Conservation (phyloP, 352 stramenopile species). For the Globisporangium barbulae region DNA sequence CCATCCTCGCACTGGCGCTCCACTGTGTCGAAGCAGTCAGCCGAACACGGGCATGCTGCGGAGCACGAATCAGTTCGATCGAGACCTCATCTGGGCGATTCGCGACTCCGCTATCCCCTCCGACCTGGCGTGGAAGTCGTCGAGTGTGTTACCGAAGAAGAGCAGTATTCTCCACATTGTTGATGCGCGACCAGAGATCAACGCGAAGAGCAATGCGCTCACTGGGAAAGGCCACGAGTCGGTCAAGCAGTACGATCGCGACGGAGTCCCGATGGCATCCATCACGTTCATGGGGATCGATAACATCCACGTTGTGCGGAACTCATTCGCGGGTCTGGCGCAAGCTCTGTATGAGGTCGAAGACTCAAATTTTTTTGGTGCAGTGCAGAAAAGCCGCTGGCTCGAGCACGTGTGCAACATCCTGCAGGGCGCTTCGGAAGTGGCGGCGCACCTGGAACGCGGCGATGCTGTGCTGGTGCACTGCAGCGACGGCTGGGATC, state of each 20-base stretch:
- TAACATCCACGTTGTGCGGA: conserved; percentile 86
- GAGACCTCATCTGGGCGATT: conserved; percentile 87
- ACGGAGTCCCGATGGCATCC: conserved; percentile 59
- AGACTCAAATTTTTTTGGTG: conserved; percentile 84
- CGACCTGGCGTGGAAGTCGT: conserved; percentile 31
- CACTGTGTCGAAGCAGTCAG: conserved; percentile 93
- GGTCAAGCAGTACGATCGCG: conserved; percentile 81
- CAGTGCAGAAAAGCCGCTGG: conserved; percentile 82
- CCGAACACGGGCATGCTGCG: conserved; percentile 95
- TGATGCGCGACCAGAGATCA: conserved; percentile 88
- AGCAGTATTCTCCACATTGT: conserved; percentile 83
- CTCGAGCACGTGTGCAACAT: conserved; percentile 82
- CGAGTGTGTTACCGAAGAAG: conserved; percentile 50
- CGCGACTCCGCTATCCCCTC: conserved; percentile 69
- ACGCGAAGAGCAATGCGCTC: conserved; percentile 88
- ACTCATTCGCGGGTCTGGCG: conserved; percentile 58
- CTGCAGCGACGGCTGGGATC: conserved; percentile 85
- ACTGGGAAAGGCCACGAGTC: conserved; percentile 90
- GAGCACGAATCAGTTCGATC: conserved; percentile 89
- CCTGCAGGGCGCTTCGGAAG: conserved; percentile 65
- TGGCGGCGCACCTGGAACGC: conserved; percentile 71
- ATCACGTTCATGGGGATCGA: conserved; percentile 89
- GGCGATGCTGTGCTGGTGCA: conserved; percentile 78
- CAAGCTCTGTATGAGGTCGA: conserved; percentile 83
- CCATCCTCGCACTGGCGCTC: conserved; percentile 83